phyloP scores from a whole-genome alignment of 139 green algal species.

The Volvox reticuliferus region DNA sequence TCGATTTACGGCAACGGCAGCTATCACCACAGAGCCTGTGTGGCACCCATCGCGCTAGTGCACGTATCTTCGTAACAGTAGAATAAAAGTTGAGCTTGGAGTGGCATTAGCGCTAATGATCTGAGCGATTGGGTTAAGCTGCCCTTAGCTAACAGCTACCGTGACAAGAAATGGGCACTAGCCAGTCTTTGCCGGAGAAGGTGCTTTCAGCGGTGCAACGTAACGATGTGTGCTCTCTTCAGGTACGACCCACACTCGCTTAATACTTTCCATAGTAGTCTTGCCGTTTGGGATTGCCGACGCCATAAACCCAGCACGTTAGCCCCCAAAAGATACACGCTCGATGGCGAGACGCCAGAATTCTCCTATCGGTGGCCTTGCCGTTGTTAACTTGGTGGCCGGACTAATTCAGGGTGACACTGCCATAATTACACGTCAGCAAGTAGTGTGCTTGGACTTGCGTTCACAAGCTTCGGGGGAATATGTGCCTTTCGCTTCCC shows the following conservation, averaged over 20 bases:
- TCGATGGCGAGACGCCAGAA: not conserved
- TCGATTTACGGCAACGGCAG: too few species aligned
- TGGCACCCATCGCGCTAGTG: too few species aligned
- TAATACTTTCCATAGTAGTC: not conserved
- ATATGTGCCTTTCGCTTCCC: not conserved
- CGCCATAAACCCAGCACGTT: not conserved
- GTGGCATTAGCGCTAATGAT: too few species aligned
- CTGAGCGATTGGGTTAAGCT: too few species aligned
- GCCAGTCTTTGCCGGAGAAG: constrained; percentile 7
- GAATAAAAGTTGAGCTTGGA: too few species aligned
- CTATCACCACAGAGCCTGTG: too few species aligned
- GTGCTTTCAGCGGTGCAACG: not conserved
- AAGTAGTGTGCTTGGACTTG: not conserved
- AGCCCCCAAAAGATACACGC: too few species aligned
- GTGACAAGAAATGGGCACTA: constrained; percentile 1
- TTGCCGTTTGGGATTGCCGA: too few species aligned
- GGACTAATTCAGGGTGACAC: too few species aligned
- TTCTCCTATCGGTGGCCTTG: not conserved
- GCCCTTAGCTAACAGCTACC: too few species aligned
- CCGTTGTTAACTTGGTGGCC: not conserved
- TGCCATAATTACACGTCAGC: too few species aligned
- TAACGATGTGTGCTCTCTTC: not conserved
- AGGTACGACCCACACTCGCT: not conserved
- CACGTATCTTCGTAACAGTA: too few species aligned
- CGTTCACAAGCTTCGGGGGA: not conserved